Evolutionary conservation across 179 eudicot species (phyloP).

Genomic region (Nepenthes alata): DNA sequence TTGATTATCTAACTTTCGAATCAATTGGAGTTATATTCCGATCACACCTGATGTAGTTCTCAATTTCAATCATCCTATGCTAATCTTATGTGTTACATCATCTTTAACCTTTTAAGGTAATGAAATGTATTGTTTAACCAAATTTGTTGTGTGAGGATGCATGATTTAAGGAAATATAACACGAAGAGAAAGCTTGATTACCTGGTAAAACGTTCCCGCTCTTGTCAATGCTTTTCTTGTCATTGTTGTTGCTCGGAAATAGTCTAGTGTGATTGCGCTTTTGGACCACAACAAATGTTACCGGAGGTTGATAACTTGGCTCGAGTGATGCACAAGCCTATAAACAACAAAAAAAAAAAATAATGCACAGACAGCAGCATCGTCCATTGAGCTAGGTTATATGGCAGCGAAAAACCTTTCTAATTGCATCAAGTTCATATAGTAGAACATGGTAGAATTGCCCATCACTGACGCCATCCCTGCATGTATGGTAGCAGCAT

Average conservation of each 20-base stretch:
- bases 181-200: conserved; percentile 7
- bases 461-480: conserved; percentile 96
- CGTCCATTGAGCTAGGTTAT: background rate
- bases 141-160: background rate
- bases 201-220: conserved; percentile 92
- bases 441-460: conserved; percentile 83
- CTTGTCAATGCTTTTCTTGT: conserved; percentile 51
- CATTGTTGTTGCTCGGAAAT: conserved; percentile 67
- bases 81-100: too few species aligned
- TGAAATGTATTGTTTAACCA: too few species aligned
- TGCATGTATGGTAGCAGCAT: conserved; percentile 7
- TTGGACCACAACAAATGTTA: conserved; percentile 88
- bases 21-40: too few species aligned
- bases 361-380: conserved; percentile 5
- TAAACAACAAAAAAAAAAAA: background rate
- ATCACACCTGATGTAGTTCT: too few species aligned
- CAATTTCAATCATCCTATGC: too few species aligned
- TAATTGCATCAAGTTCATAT: conserved; percentile 79
- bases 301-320: conserved; percentile 82
- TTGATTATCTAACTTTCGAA: too few species aligned
- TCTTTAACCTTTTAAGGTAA: too few species aligned
- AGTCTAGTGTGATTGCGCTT: conserved; percentile 91
- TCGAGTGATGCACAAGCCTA: conserved; percentile 92
- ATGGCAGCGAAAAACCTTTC: conserved; percentile 45
- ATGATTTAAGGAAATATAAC: background rate